phyloP scores from a whole-genome alignment of 257 asterid species.

The Przewalskia tangutica region DNA sequence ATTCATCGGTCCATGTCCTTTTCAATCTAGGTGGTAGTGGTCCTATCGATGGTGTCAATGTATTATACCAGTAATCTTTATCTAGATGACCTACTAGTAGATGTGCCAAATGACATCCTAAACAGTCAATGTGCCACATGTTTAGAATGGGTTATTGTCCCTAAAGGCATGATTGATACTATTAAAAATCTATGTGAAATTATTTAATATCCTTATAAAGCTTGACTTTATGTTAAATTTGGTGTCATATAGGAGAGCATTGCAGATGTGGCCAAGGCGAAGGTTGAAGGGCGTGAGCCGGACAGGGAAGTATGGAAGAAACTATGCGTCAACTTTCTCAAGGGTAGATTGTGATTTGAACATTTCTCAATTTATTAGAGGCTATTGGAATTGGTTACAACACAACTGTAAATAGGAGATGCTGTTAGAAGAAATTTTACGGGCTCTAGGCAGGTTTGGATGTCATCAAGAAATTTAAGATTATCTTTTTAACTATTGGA shows the following conservation, averaged over 20 bases:
- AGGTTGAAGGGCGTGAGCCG: slow-evolving; percentile 41
- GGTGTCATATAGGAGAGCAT: slow-evolving; percentile 32
- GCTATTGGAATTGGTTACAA: not conserved
- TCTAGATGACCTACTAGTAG: not conserved
- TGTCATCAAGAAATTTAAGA: not conserved
- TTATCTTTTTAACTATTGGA: not conserved
- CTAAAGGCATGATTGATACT: not conserved
- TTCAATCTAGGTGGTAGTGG: not conserved
- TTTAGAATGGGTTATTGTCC: not conserved
- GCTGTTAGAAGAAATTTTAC: not conserved
- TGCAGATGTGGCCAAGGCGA: slow-evolving; percentile 49
- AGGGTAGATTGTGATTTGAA: slow-evolving; percentile 55
- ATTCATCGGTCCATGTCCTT: not conserved
- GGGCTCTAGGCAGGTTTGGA: not conserved
- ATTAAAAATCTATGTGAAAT: not conserved
- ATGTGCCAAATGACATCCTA: not conserved
- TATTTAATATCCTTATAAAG: not conserved
- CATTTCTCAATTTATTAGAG: not conserved
- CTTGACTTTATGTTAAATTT: not conserved
- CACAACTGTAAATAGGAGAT: slow-evolving; percentile 25
- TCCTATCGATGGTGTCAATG: too few species aligned
- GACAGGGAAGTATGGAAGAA: slow-evolving; percentile 72
- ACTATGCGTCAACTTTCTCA: slow-evolving; percentile 67
- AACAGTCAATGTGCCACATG: not conserved
- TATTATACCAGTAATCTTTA: not conserved